Evolutionary conservation across 768 basidiomycete genomes (phyloP).

Genomic region (Xerocomellus amylosporus): DNA sequence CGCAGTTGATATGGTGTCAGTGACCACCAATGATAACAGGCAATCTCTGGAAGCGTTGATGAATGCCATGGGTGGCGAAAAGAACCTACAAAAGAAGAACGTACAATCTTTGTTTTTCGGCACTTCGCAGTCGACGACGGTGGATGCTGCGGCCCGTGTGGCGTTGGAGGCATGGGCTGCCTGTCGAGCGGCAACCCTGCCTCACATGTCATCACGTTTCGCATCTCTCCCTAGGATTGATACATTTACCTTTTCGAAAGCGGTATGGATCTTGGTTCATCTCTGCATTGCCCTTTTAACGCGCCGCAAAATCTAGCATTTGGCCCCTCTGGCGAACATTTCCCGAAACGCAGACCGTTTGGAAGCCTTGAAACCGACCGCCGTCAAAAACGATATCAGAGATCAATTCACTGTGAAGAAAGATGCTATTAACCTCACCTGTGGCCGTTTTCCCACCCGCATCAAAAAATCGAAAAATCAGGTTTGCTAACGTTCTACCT

Average conservation of each 20-base stretch:
- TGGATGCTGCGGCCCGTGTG: slow-evolving; percentile 13
- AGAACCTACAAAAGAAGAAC: slow-evolving; percentile 23
- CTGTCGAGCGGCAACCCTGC: slow-evolving; percentile 33
- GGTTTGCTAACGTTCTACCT: slow-evolving; percentile 32
- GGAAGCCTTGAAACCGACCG: slow-evolving; percentile 45
- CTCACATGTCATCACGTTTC: slow-evolving; percentile 18
- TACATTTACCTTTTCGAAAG: slow-evolving; percentile 26
- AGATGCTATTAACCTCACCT: slow-evolving; percentile 34
- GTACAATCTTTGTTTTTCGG: slow-evolving; percentile 33
- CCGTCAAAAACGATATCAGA: slow-evolving; percentile 42
- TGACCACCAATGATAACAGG: slow-evolving; percentile 19
- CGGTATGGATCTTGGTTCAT: slow-evolving; percentile 24
- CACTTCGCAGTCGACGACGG: slow-evolving; percentile 15
- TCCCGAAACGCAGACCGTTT: slow-evolving; percentile 45
- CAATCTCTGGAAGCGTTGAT: slow-evolving; percentile 36
- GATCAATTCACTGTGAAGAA: slow-evolving; percentile 26
- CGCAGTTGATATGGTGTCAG: slow-evolving; percentile 44
- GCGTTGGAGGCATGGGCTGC: slow-evolving; percentile 48
- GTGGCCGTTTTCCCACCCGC: slow-evolving; percentile 44
- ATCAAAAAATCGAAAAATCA: slow-evolving; percentile 36
- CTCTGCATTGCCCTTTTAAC: background rate
- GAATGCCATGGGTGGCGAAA: slow-evolving; percentile 38
- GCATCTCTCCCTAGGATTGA: slow-evolving; percentile 17
- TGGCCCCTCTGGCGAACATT: slow-evolving; percentile 46
- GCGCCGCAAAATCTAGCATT: slow-evolving; percentile 29